These are phyloP conservation scores for Teratosphaeria nubilosa DNA, from an alignment of 2,329 filamentous ascomycete genomes.

Conservation along the genomic window DNA sequence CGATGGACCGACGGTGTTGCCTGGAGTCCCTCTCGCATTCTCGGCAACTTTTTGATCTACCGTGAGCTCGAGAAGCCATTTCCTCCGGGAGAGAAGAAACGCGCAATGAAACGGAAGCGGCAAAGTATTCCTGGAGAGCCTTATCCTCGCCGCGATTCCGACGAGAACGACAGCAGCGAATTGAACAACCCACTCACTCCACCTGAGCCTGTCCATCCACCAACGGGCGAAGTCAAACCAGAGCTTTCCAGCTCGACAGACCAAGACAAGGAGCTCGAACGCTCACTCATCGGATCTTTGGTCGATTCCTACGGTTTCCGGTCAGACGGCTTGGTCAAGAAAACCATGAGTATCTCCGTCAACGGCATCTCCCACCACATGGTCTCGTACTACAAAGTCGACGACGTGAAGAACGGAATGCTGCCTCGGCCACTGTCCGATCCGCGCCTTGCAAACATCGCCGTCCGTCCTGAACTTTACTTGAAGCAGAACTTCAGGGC, in stretches of 20 bases:
- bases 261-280: conserved; percentile 41
- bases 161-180: conserved; percentile 20
- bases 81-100: conserved; percentile 74
- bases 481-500: conserved; percentile 31
- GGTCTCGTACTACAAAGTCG: conserved; percentile 78
- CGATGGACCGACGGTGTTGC: conserved; percentile 86
- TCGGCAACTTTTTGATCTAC: conserved; percentile 78
- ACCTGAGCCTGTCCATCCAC: conserved; percentile 16
- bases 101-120: conserved; percentile 61
- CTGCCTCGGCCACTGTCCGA: conserved; percentile 51
- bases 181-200: conserved; percentile 24
- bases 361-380: conserved; percentile 71
- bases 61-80: conserved; percentile 71
- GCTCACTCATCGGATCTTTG: conserved; percentile 65
- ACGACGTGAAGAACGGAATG: conserved; percentile 59
- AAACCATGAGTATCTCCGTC: conserved; percentile 75
- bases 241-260: conserved; percentile 18
- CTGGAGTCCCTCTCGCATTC: conserved; percentile 81
- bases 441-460: conserved; percentile 28
- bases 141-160: conserved; percentile 33
- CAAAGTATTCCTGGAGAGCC: conserved; percentile 44
- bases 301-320: conserved; percentile 90
- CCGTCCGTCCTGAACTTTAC: conserved; percentile 27
- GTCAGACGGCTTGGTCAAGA: conserved; percentile 72
- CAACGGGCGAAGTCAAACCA: conserved; percentile 18